Evolutionary conservation across 2,329 filamentous ascomycete species (phyloP), one percentile per base, ranked within the genome.

Genomic region (Capronia coronata): DNA sequence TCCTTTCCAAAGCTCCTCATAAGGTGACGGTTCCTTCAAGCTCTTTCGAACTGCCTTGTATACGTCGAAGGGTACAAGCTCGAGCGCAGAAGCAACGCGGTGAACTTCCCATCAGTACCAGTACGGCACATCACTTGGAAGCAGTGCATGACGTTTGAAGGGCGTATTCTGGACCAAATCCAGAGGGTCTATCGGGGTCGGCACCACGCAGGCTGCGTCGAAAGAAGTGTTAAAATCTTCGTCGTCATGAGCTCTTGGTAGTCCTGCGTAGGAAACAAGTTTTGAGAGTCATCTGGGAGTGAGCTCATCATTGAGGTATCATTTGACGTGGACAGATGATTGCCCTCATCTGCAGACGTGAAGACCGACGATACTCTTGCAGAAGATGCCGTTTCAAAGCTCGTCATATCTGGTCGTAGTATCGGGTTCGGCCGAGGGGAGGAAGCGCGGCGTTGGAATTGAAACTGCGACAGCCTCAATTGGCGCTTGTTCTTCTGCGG

Each of bases 141-240:
- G 27, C 19, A 21, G 7, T n/a, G 44, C 40, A 23, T 25, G n/a
- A 30, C n/a, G n/a, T 18, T 64, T 63, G 47, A 72, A 72, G 0
- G 70, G 69, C 1, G 65, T 67, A n/a, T 60, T 49, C 0, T 55
- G 46, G 9, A 63, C 47, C 1, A 71, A 61, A 3, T 64, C 60
- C 10, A 39, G 25, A 16, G 23, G 35, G 29, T 54, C 45, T 3
- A 29, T 13, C 13, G 19, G 14, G 13, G 4, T 11, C 14, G n/a
- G 3, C 34, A 25, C 6, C 16, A 16, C 13, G 29, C 41, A 52
- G 3, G 30, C n/a, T 29, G 38, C 48, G 39, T 41, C 29, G 42
- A 51, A 50, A 4, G 48, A 54, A 34, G 9, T 43, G 11, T 25
- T 43, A 35, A 54, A 54, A 13, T 46, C 30, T n/a, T 52, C 48